phyloP scores from a whole-genome alignment of 2,329 filamentous ascomycete genomes.

The Pestalotiopsis sp. region DNA sequence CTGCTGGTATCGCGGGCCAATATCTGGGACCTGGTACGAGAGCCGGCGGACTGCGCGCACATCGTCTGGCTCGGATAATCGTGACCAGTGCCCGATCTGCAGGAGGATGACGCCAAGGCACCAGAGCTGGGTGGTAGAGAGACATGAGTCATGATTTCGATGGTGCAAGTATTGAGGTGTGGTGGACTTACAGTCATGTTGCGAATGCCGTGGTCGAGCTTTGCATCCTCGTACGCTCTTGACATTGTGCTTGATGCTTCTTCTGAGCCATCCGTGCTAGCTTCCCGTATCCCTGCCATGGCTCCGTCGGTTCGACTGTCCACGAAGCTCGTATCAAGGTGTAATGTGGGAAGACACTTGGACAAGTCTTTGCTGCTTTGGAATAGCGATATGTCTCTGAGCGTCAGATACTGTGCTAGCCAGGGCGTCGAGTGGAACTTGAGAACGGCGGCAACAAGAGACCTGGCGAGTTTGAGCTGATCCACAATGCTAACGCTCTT shows the following conservation, averaged over 20 bases:
- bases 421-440: conserved; percentile 3
- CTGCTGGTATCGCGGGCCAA: conserved; percentile 15
- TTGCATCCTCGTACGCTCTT: conserved; percentile 14
- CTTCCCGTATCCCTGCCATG: not conserved
- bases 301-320: not conserved
- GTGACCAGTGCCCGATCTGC: conserved; percentile 18
- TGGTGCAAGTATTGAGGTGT: not conserved
- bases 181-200: conserved; percentile 15
- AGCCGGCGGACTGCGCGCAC: conserved; percentile 12
- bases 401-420: not conserved
- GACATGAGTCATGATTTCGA: not conserved
- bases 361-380: not conserved
- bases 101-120: conserved; percentile 16
- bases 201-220: conserved; percentile 15
- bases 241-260: not conserved
- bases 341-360: not conserved
- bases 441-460: not conserved
- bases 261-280: not conserved
- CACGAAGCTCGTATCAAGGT: not conserved
- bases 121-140: conserved; percentile 1
- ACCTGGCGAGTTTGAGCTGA: not conserved
- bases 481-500: not conserved
- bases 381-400: not conserved
- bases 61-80: conserved; percentile 1
- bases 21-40: not conserved